phyloP scores from a whole-genome alignment of 345 rosid species.

The Salix udensis region DNA sequence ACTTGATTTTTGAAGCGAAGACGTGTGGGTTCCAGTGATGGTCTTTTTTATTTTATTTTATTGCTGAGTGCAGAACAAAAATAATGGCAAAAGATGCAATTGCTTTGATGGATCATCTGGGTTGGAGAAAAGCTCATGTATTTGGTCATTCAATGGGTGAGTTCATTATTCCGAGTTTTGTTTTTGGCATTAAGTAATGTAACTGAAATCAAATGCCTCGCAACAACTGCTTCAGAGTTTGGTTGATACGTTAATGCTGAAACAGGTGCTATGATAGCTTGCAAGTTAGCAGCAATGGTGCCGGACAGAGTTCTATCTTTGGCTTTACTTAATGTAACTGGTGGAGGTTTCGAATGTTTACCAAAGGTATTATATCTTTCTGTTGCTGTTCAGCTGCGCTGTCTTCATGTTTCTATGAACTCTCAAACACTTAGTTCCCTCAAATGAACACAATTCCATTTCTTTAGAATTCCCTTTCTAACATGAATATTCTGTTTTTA shows the following conservation, averaged over 20 bases:
- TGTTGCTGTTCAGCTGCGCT: background rate
- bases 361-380: slow-evolving; percentile 61
- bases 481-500: background rate
- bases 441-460: background rate
- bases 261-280: slow-evolving; percentile 95
- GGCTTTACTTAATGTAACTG: slow-evolving; percentile 91
- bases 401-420: background rate
- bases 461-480: background rate
- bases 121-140: slow-evolving; percentile 78
- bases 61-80: slow-evolving; percentile 55
- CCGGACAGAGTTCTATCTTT: slow-evolving; percentile 77
- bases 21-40: background rate
- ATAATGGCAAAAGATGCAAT: slow-evolving; percentile 91
- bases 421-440: background rate
- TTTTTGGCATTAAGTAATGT: background rate
- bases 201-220: background rate
- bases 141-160: slow-evolving; percentile 98
- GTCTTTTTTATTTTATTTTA: background rate
- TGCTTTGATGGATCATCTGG: slow-evolving; percentile 77
- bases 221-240: background rate
- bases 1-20: background rate
- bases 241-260: background rate
- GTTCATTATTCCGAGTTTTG: background rate
- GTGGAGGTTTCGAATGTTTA: slow-evolving; percentile 91
- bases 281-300: slow-evolving; percentile 84